Base-by-base conservation (phyloP, 2,329 filamentous ascomycete genomes). In the Didymella sp. region DNA sequence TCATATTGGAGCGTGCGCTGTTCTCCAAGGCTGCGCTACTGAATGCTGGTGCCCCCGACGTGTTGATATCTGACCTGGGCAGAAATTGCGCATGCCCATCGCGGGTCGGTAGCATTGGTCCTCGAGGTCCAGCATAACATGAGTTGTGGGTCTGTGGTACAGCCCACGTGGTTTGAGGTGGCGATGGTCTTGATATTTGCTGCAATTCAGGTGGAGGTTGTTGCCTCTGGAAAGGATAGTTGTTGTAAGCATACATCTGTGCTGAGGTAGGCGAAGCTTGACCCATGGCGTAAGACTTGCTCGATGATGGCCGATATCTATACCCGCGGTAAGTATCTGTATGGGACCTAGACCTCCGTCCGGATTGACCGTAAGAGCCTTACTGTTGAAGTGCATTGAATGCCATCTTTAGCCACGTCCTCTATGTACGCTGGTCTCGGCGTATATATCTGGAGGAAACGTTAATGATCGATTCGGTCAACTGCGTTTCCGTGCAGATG, bases 371-470 rank as follows among this genome's bases (percentile, higher is more conserved):
- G 43, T 42, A 40, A 35, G 43, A 42, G 49, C 58, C 76, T 70
- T 72, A 77, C 76, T 77, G 76, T 45, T 73, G 72, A 62, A 72
- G 57, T 62, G 75, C 72, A 76, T 77, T 76, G 71, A 75, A 77
- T 72, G 77, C 76, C 76, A 78, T 78, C 63, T 73, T 74, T 68
- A 69, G 61, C 15, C 58, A 67, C 61, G 62, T 63, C 56, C 49
- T 67, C 60, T 68, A 64, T 61, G 59, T 63, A 65, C 59, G 67
- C 60, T 64, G 57, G 59, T 60, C 66, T 61, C 64, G 55, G 58
- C 57, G 44, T 51, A 51, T 48, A 51, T 56, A 58, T 64, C 61
- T 50, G 54, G 64, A 60, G 63, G 44, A 51, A 57, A 62, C 44
- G 70, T 76, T 63, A 76, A 68, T 58, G 61, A 64, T 54, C 27